Conservation (phyloP, 257 asterid genomes). For the Solanum corneliomulleri region DNA sequence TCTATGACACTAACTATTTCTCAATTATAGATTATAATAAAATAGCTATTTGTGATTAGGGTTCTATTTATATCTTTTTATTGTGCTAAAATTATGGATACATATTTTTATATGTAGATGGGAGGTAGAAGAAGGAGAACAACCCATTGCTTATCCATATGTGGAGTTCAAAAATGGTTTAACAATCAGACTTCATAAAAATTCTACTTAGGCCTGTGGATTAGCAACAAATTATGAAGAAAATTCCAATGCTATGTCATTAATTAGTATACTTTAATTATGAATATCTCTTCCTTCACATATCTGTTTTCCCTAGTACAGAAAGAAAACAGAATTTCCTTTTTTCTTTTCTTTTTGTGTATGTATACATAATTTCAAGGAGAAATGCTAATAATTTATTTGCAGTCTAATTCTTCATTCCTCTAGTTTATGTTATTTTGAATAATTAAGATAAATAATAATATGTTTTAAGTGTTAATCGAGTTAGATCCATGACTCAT, state of each 20-base stretch:
- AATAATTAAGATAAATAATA: background rate
- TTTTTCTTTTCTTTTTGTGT: background rate
- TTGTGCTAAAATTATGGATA: background rate
- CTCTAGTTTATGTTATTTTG: background rate
- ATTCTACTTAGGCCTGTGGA: background rate
- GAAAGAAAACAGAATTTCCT: background rate
- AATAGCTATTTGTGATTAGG: background rate
- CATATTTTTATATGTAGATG: conserved; percentile 22
- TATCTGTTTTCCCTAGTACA: background rate
- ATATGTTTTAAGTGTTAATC: too few relatives aligned
- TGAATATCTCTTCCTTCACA: background rate
- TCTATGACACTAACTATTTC: background rate
- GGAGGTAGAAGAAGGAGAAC: conserved; percentile 51
- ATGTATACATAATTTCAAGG: background rate
- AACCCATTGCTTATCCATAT: conserved; percentile 59
- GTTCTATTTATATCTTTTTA: background rate
- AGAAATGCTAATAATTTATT: background rate
- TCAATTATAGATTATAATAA: background rate
- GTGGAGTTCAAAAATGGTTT: conserved; percentile 51
- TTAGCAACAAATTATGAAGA: background rate
- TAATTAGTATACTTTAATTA: background rate
- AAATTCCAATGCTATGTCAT: background rate
- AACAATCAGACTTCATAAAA: conserved; percentile 17
- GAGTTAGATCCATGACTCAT: background rate
- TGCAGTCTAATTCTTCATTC: background rate